A percentile compares a stretch with the other conserved stretches of the same genome.
Evolutionary conservation across 2,329 filamentous ascomycete genomes (phyloP).

Genomic region (Blumeriella jaapii): DNA sequence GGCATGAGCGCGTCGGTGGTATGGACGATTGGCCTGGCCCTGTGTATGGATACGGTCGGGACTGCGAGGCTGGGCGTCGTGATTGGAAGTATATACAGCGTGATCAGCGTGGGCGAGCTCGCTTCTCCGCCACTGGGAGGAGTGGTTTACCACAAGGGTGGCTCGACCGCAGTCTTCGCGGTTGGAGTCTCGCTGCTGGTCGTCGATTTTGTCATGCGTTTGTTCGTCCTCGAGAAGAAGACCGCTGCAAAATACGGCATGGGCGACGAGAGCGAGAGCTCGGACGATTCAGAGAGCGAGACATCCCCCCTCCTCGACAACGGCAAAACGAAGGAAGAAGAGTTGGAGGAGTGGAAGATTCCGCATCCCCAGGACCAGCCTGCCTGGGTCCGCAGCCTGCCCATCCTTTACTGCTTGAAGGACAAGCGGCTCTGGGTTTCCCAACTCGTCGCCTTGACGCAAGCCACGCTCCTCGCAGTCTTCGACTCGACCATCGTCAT

Average conservation of each 20-base stretch:
- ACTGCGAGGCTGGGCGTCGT: slow-evolving; percentile 48
- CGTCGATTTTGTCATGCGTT: slow-evolving; percentile 47
- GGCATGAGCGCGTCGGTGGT: slow-evolving; percentile 59
- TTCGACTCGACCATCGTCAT: slow-evolving; percentile 32
- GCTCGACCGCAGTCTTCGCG: slow-evolving; percentile 46
- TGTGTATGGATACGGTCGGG: slow-evolving; percentile 60
- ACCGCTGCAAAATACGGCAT: slow-evolving; percentile 35
- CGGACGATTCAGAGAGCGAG: slow-evolving; percentile 16
- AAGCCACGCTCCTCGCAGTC: slow-evolving; percentile 30
- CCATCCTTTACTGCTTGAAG: slow-evolving; percentile 35
- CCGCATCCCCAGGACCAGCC: slow-evolving; percentile 30
- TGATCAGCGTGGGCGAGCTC: slow-evolving; percentile 45
- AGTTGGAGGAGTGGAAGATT: slow-evolving; percentile 31
- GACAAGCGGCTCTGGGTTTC: slow-evolving; percentile 32
- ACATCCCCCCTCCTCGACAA: slow-evolving; percentile 30
- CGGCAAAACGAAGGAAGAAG: slow-evolving; percentile 13
- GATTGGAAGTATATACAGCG: slow-evolving; percentile 49
- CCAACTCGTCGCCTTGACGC: slow-evolving; percentile 31
- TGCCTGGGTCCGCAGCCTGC: slow-evolving; percentile 31
- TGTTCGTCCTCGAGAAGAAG: slow-evolving; percentile 52
- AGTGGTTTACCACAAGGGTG: slow-evolving; percentile 45
- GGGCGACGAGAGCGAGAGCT: slow-evolving; percentile 12
- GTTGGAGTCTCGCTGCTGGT: slow-evolving; percentile 41
- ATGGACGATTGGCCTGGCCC: slow-evolving; percentile 61
- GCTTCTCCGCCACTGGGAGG: slow-evolving; percentile 48